Evolutionary conservation across 768 basidiomycete species (phyloP), one percentile per base, ranked within the genome.

Genomic region (Russula brevipes): DNA sequence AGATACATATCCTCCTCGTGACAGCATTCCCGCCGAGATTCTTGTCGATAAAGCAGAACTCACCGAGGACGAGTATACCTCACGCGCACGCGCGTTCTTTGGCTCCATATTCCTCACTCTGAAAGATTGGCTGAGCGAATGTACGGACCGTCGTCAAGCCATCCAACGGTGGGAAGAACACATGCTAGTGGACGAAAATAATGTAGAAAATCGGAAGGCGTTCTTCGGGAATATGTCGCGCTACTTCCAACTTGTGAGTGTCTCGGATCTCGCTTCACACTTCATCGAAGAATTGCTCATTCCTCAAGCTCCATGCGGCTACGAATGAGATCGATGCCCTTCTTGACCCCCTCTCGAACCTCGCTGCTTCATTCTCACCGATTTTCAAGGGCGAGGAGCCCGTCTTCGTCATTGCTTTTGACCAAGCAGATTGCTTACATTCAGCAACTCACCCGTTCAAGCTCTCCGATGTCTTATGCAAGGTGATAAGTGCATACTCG

Each of bases 271-370:
- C 31, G 16, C 7, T 16, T 39, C 10, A 2, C 35, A 5, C 31
- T 38, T 24, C 38, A 19, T 50, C 24, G 12, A 11, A n/a, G 16
- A 16, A 39, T 6, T 24, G 9, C 10, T 33, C 8, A 33, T 46
- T 24, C 38, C 17, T 53, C 16, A 35, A 53, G 52, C 52, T 53
- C 17, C 35, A 31, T 41, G n/a, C 2, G 16, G 30, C 42, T 30
- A 56, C 54, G 16, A 56, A 38, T 16, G 54, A 56, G 35, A 45
- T 56, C 33, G 54, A 56, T n/a, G 30, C 42, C 14, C 42, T 35
- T 35, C 33, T 45, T 42, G 54, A 56, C 30, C 54, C 54, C 5
- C 39, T 59, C 24, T 30, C 38, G 12, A 58, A 14, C 19, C 30
- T 49, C n/a, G 10, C 12, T 31, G 39, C 42, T 33, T 16, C 31